phyloP scores from a whole-genome alignment of 495 filamentous ascomycete species.

The Daldinia caldariorum region DNA sequence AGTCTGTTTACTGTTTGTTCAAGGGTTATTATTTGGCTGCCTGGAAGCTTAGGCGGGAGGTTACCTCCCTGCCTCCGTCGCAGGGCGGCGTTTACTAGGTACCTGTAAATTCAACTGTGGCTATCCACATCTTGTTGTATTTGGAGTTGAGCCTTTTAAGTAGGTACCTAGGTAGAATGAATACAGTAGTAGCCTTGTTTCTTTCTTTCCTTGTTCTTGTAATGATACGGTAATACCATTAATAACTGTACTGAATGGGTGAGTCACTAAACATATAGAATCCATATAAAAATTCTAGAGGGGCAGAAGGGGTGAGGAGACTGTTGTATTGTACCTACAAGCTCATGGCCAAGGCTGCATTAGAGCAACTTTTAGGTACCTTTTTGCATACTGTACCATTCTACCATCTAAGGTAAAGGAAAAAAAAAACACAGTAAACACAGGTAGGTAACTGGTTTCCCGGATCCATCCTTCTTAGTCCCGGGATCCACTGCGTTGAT shows the following conservation, averaged over 20 bases:
- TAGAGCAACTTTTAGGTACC: conserved; percentile 4
- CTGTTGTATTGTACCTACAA: background rate
- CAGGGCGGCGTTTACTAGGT: background rate
- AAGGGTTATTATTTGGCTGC: background rate
- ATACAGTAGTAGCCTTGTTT: background rate
- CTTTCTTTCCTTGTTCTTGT: background rate
- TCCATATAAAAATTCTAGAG: conserved; percentile 6
- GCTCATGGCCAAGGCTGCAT: conserved; percentile 6
- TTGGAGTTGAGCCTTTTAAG: background rate
- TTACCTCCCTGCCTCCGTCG: conserved; percentile 13
- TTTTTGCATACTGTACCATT: conserved; percentile 6
- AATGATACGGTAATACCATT: no score
- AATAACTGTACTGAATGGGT: background rate
- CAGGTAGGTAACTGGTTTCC: conserved; percentile 22
- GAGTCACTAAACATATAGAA: background rate
- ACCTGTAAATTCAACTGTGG: background rate
- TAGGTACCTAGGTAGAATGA: background rate
- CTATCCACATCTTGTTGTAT: background rate
- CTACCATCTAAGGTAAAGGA: background rate
- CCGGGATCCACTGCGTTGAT: conserved; percentile 36
- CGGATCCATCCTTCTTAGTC: conserved; percentile 33
- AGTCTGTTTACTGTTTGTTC: background rate
- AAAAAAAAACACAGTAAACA: background rate
- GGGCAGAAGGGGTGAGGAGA: conserved; percentile 1
- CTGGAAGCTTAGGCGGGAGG: background rate